Evolutionary conservation across 257 asterid species (phyloP), one percentile per base, ranked within the genome.

Genomic region (Fraxinus americana): DNA sequence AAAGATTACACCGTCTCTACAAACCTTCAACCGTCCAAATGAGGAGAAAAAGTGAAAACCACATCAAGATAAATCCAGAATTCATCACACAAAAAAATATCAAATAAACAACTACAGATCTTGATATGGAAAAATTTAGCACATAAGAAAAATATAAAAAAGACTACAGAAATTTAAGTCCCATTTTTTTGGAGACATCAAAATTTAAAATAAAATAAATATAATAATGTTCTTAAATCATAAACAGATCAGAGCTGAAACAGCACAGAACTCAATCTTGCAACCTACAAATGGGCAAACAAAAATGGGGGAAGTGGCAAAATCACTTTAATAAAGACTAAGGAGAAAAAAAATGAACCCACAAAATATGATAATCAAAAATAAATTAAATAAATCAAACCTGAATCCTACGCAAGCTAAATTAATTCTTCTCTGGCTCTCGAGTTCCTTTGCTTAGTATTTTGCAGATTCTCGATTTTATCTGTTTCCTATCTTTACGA

Each of bases 11-110:
- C 38, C 50, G 43, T 66, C 74, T 50, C 70, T 61, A 32, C 11
- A 11, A 32, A 65, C 70, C 76, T n/a, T 27, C 73, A 27, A 12
- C 35, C n/a, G 77, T 73, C 75, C 85, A 80, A 68, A 86, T 77
- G 77, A 66, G 38, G 74, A 61, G 57, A 75, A 73, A 71, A 29
- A 59, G 67, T 7, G 71, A 76, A 52, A 79, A 36, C 59, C 71
- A 75, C 63, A 76, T 70, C 32, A 72, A 45, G 30, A 34, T 30
- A 76, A 73, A 50, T 66, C 76, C 57, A 67, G 68, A 38, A 78
- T 61, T 67, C 66, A 65, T 5, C 70, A 65, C 74, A 82, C 30
- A n/a, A 3, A 41, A 41, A 6, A 54, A 13, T 69, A 77, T 39
- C 48, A 4, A 8, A 30, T 69, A 10, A 63, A 25, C 34, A 63